A percentile compares a stretch with the other conserved stretches of the same genome.
Evolutionary conservation across 345 rosid species (phyloP).

Genomic region (Psidium guajava): DNA sequence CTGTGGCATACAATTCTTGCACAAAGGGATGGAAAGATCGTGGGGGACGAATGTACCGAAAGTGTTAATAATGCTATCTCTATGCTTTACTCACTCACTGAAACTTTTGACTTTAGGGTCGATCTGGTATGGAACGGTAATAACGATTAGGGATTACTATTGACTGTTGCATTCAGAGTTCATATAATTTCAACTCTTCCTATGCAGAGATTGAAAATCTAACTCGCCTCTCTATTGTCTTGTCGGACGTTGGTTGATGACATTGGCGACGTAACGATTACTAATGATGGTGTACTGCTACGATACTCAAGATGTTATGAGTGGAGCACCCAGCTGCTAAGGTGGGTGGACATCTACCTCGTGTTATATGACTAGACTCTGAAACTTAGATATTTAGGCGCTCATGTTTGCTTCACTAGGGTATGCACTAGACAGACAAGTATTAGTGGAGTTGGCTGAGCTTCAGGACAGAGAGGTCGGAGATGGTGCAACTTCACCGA

Average conservation of each 20-base stretch:
- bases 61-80: neutral
- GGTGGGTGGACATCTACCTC: conserved; percentile 20
- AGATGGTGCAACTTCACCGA: conserved; percentile 93
- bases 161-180: neutral
- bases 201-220: neutral
- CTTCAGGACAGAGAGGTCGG: conserved; percentile 98
- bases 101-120: neutral
- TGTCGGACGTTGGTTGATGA: conserved; percentile 93
- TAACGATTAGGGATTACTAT: neutral
- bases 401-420: neutral
- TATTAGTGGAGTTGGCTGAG: conserved; percentile 95
- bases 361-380: neutral
- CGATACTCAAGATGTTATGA: conserved; percentile 86
- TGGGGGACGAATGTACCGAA: neutral
- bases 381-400: neutral
- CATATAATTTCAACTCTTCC: neutral
- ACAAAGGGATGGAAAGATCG: too few species aligned
- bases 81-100: neutral
- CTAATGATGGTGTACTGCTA: conserved; percentile 76
- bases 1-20: too few species aligned
- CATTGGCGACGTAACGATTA: conserved; percentile 90
- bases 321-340: conserved; percentile 99
- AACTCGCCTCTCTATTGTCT: neutral
- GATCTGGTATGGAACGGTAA: neutral
- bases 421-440: conserved; percentile 21